A percentile compares a stretch with the other conserved stretches of the same genome.
These are phyloP conservation scores for Geopyxis carbonaria DNA, from an alignment of 495 filamentous ascomycete species.

Conservation along the genomic window DNA sequence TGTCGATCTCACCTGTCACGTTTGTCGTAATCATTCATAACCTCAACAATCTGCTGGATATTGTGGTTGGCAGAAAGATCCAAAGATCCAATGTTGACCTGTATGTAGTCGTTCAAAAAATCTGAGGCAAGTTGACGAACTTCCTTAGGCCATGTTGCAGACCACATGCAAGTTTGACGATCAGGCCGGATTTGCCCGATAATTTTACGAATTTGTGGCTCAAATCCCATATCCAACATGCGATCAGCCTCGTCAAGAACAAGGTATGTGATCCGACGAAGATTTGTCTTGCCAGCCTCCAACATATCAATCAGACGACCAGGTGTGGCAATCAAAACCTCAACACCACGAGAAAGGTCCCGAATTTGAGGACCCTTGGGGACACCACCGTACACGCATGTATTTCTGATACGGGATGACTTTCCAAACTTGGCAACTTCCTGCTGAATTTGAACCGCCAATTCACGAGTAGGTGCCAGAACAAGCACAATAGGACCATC, in stretches of 20 bases:
- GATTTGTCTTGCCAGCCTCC: slow-evolving; percentile 91
- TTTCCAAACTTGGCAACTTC: slow-evolving; percentile 93
- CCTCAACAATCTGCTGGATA: slow-evolving; percentile 93
- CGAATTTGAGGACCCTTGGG: slow-evolving; percentile 92
- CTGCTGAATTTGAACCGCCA: slow-evolving; percentile 95
- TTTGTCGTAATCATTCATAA: slow-evolving; percentile 92
- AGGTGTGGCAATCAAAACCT: slow-evolving; percentile 89
- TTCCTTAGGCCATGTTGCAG: slow-evolving; percentile 98
- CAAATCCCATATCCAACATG: slow-evolving; percentile 87
- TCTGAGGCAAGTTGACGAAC: slow-evolving; percentile 89
- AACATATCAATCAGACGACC: slow-evolving; percentile 98
- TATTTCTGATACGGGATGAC: slow-evolving; percentile 95
- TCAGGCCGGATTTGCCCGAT: slow-evolving; percentile 94
- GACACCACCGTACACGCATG: slow-evolving; percentile 97
- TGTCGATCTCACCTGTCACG: slow-evolving; percentile 41
- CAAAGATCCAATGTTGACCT: slow-evolving; percentile 96
- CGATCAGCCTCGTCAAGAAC: slow-evolving; percentile 80
- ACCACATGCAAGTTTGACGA: slow-evolving; percentile 99
- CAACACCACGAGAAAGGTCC: slow-evolving; percentile 72
- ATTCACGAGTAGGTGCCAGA: slow-evolving; percentile 85
- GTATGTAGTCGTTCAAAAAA: slow-evolving; percentile 91
- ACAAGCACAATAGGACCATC: slow-evolving; percentile 95
- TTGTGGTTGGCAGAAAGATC: slow-evolving; percentile 96
- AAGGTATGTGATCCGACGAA: slow-evolving; percentile 91
- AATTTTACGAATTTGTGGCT: slow-evolving; percentile 34